Conservation (phyloP, 495 filamentous ascomycete genomes). For the Neurospora sp. region DNA sequence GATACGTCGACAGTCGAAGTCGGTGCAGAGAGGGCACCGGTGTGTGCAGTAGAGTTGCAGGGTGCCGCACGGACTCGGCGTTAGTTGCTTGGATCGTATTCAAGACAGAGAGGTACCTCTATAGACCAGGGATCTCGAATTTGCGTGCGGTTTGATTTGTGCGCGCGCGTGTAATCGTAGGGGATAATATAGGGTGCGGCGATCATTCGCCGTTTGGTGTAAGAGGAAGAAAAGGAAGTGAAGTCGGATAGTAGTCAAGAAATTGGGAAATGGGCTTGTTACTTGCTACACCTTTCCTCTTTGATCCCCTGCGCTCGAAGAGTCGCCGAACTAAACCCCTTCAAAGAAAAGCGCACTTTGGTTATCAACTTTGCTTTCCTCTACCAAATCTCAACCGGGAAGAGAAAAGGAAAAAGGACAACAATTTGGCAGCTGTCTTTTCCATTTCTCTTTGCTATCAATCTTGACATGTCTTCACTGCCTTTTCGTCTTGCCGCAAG, state of each 20-base stretch:
- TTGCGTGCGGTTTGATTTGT: background rate
- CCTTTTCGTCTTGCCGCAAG: background rate
- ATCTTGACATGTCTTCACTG: background rate
- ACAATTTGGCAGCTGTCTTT: too few relatives aligned
- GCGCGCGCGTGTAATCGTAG: background rate
- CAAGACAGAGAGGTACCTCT: background rate
- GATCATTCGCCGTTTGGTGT: background rate
- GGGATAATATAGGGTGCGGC: background rate
- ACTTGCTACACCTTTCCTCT: background rate
- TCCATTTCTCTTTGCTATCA: background rate
- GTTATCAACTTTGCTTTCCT: background rate
- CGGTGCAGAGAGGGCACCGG: background rate
- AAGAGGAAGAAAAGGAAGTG: background rate
- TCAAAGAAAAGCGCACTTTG: background rate
- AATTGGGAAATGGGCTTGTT: background rate
- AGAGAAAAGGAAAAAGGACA: too few relatives aligned
- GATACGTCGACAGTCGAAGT: background rate
- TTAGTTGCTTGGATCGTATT: background rate
- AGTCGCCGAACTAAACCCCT: background rate
- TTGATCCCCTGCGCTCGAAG: background rate
- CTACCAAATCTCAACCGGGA: background rate
- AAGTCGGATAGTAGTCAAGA: background rate
- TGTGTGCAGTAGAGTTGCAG: background rate
- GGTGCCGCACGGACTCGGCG: background rate
- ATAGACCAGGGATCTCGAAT: background rate